Evolutionary conservation across 1,284 basidiomycete species (phyloP).

Genomic region (Trametes pubescens): DNA sequence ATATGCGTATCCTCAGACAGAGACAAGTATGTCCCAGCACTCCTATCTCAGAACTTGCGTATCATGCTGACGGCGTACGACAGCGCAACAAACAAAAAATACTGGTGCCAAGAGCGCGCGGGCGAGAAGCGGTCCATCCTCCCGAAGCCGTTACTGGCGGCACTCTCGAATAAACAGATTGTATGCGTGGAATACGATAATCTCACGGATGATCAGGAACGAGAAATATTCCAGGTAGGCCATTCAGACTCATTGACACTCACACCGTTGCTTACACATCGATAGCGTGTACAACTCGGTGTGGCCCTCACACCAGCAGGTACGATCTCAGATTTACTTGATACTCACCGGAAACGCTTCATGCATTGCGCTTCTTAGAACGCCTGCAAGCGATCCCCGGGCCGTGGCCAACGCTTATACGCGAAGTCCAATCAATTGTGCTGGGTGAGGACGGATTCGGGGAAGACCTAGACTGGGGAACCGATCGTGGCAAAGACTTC

Average conservation of each 20-base stretch:
- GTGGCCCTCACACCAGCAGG: constrained; percentile 55
- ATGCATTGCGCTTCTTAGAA: constrained; percentile 41
- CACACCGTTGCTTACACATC: neutral
- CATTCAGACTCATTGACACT: neutral
- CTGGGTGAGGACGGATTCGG: constrained; percentile 53
- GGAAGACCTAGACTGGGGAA: constrained; percentile 54
- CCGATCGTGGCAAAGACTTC: constrained; percentile 56
- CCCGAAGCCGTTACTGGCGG: constrained; percentile 56
- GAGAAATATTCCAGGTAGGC: constrained; percentile 77
- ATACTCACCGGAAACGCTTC: too few species aligned
- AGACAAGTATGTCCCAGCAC: constrained; percentile 57
- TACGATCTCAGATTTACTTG: constrained; percentile 28
- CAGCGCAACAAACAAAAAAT: constrained; percentile 53
- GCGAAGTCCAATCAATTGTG: constrained; percentile 49
- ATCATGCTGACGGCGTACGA: neutral
- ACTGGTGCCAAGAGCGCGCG: constrained; percentile 57
- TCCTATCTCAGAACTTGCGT: too few species aligned
- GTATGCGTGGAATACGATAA: constrained; percentile 77
- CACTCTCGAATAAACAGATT: constrained; percentile 73
- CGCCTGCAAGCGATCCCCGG: constrained; percentile 56
- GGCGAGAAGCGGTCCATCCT: constrained; percentile 47
- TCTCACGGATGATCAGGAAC: constrained; percentile 64
- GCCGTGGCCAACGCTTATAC: constrained; percentile 51
- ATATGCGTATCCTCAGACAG: constrained; percentile 50
- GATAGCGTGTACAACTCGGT: constrained; percentile 55